These are phyloP conservation scores for Mucor plumbeus DNA, from an alignment of 371 early-diverging fungal genomes.

Conservation along the genomic window DNA sequence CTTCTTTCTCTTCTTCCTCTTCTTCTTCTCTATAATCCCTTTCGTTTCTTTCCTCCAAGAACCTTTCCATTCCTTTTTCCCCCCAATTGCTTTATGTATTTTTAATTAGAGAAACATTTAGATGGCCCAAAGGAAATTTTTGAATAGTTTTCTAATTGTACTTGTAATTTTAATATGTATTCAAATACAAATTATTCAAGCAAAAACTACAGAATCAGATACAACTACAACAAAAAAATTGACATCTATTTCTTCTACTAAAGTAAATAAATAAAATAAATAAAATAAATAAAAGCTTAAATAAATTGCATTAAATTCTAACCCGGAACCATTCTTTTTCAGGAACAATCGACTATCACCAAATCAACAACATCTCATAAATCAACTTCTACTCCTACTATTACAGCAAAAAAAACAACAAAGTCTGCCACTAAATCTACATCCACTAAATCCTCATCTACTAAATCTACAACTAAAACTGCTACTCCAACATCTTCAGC, in stretches of 20 bases:
- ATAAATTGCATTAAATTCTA: slow-evolving; percentile 1
- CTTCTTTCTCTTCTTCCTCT: neutral
- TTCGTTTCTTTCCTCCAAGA: neutral
- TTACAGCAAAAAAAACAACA: neutral
- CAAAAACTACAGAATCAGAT: neutral
- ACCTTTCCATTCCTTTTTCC: slow-evolving; percentile 14
- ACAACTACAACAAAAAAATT: neutral
- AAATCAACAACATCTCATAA: slow-evolving; percentile 1
- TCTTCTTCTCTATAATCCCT: neutral
- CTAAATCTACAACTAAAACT: neutral
- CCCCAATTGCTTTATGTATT: slow-evolving; percentile 4
- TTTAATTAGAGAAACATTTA: slow-evolving; percentile 6
- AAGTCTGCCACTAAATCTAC: slow-evolving; percentile 4
- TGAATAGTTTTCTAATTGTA: slow-evolving; percentile 11
- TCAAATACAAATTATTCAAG: slow-evolving; percentile 10
- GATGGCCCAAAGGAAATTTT: slow-evolving; percentile 12
- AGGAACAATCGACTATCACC: slow-evolving; percentile 7
- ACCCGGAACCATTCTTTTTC: neutral
- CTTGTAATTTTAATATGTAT: slow-evolving; percentile 9
- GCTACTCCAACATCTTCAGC: slow-evolving; percentile 4
- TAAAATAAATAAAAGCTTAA: neutral
- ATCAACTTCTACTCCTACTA: neutral
- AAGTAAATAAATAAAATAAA: slow-evolving; percentile 3
- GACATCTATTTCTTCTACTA: neutral
- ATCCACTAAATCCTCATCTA: neutral